These are phyloP conservation scores for Epicoccum nigrum DNA, from an alignment of 2,329 filamentous ascomycete genomes.

Conservation along the genomic window DNA sequence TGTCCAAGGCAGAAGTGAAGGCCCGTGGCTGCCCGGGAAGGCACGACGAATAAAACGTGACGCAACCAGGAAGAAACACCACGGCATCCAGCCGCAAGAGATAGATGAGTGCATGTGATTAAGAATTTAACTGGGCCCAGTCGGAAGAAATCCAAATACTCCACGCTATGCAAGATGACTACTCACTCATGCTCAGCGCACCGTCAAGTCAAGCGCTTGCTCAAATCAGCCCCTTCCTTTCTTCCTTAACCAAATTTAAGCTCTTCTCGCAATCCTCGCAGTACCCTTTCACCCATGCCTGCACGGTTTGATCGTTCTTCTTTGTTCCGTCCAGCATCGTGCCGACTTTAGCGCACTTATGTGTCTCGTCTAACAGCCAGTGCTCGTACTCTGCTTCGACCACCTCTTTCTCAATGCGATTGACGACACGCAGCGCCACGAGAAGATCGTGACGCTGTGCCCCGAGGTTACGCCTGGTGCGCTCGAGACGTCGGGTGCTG, in stretches of 20 bases:
- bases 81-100: neutral
- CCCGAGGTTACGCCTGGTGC: slow-evolving; percentile 82
- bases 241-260: slow-evolving; percentile 18
- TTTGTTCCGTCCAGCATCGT: slow-evolving; percentile 52
- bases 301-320: slow-evolving; percentile 53
- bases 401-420: slow-evolving; percentile 85
- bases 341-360: slow-evolving; percentile 71
- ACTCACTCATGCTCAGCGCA: too few species aligned
- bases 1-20: too few species aligned
- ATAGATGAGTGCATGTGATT: too few species aligned
- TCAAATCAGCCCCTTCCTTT: slow-evolving; percentile 16
- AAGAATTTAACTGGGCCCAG: too few species aligned
- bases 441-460: slow-evolving; percentile 87
- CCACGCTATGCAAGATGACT: neutral
- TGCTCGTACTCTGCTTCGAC: slow-evolving; percentile 89
- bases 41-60: too few species aligned
- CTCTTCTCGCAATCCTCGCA: slow-evolving; percentile 64
- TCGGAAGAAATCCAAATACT: neutral
- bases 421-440: slow-evolving; percentile 88
- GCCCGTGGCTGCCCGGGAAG: too few species aligned
- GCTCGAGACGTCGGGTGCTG: slow-evolving; percentile 65
- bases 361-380: slow-evolving; percentile 82
- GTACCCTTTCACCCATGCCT: slow-evolving; percentile 65
- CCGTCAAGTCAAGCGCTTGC: too few species aligned
- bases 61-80: too few species aligned